phyloP scores from a whole-genome alignment of 805 yeast genomes.

The Sugiyamaella chiloensis region DNA sequence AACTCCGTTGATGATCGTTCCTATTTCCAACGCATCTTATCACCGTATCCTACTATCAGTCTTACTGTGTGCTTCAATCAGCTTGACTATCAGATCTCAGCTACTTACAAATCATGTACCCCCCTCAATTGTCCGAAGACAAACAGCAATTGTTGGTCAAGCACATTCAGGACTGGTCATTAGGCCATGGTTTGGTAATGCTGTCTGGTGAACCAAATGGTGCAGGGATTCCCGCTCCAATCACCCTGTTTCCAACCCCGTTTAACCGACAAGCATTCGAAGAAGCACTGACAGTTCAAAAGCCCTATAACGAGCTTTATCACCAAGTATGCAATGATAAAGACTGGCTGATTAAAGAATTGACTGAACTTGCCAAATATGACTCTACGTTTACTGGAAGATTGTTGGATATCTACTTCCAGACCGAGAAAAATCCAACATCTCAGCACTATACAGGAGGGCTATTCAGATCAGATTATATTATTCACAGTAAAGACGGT shows the following conservation, averaged over 20 bases:
- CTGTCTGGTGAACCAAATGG: constrained; percentile 56
- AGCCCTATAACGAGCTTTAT: constrained; percentile 68
- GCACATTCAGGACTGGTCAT: constrained; percentile 63
- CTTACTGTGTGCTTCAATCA: too few species aligned
- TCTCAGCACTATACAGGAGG: constrained; percentile 65
- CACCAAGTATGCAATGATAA: constrained; percentile 57
- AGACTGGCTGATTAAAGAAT: constrained; percentile 59
- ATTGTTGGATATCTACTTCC: constrained; percentile 55
- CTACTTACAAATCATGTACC: too few species aligned
- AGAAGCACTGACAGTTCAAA: constrained; percentile 64
- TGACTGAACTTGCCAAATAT: constrained; percentile 42
- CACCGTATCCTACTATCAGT: too few species aligned
- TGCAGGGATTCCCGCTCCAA: constrained; percentile 69
- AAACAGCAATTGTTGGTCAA: constrained; percentile 15
- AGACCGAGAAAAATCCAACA: constrained; percentile 49
- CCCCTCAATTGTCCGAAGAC: constrained; percentile 18
- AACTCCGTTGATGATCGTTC: too few species aligned
- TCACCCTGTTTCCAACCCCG: constrained; percentile 88
- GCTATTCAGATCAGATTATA: constrained; percentile 85
- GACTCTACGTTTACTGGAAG: constrained; percentile 82
- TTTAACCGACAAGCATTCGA: constrained; percentile 67
- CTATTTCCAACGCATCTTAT: too few species aligned
- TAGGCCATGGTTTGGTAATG: constrained; percentile 79
- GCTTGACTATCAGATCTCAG: too few species aligned
- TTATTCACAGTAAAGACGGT: constrained; percentile 48